Percentiles rank a stretch among this genome's conserved stretches.
Conservation (phyloP, 495 filamentous ascomycete genomes). For the Daldinia bambusicola region DNA sequence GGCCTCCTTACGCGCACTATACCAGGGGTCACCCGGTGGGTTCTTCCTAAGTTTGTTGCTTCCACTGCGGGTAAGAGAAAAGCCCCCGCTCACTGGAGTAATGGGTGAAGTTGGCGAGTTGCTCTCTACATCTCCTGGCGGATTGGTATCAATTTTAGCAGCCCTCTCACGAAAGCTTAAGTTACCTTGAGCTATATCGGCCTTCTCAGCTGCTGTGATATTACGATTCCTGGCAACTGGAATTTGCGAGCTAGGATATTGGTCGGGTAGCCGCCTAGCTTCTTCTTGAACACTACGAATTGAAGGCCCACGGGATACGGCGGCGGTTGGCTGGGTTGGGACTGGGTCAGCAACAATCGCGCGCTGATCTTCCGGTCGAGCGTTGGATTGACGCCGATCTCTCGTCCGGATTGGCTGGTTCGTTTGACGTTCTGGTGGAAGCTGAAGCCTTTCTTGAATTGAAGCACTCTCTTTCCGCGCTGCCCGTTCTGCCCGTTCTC, state of each 20-base stretch:
- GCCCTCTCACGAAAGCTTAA: slow-evolving; percentile 63
- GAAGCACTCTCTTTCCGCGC: slow-evolving; percentile 48
- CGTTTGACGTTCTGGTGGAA: slow-evolving; percentile 21
- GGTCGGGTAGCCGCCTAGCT: slow-evolving; percentile 40
- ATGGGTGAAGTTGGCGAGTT: slow-evolving; percentile 39
- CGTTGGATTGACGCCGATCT: slow-evolving; percentile 27
- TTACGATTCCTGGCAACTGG: slow-evolving; percentile 47
- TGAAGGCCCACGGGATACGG: slow-evolving; percentile 45
- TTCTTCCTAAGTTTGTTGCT: slow-evolving; percentile 62
- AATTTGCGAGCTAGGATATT: slow-evolving; percentile 43
- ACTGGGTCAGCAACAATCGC: slow-evolving; percentile 30
- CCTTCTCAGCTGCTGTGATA: slow-evolving; percentile 32
- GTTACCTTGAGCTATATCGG: slow-evolving; percentile 56
- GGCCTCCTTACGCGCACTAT: slow-evolving; percentile 46
- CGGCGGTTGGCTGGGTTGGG: slow-evolving; percentile 30
- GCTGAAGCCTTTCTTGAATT: slow-evolving; percentile 36
- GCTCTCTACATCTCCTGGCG: slow-evolving; percentile 42
- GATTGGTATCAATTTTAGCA: slow-evolving; percentile 50
- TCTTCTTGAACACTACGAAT: slow-evolving; percentile 54
- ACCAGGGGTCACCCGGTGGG: slow-evolving; percentile 55
- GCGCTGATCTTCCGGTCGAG: slow-evolving; percentile 20
- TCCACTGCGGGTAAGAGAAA: slow-evolving; percentile 51
- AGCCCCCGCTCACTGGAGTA: slow-evolving; percentile 41
- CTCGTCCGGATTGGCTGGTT: slow-evolving; percentile 38
- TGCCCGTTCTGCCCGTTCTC: slow-evolving; percentile 64